These are phyloP conservation scores for Anthostomella pinea DNA, from an alignment of 2,329 filamentous ascomycete species.

Conservation along the genomic window DNA sequence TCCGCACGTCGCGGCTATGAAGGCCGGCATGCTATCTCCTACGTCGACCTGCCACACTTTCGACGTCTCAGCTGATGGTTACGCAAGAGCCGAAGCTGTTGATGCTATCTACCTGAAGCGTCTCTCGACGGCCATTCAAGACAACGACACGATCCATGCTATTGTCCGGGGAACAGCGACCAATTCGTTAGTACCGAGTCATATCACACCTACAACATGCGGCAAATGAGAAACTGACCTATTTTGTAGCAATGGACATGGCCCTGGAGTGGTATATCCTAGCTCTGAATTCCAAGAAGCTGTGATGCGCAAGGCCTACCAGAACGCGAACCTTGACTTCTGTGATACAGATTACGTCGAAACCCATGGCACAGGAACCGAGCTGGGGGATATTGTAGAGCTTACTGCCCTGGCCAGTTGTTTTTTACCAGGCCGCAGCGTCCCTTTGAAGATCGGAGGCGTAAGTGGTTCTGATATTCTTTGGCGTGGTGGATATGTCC, in stretches of 20 bases:
- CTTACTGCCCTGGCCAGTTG: conserved; percentile 16
- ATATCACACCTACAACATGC: too few relatives aligned
- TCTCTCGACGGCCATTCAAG: conserved; percentile 39
- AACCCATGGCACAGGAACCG: conserved; percentile 19
- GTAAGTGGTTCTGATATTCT: too few relatives aligned
- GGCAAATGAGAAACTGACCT: too few relatives aligned
- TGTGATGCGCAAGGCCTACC: conserved; percentile 32
- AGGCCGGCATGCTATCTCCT: conserved; percentile 7
- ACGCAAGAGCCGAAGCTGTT: conserved; percentile 47
- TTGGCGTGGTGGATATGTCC: too few relatives aligned
- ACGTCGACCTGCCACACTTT: conserved; percentile 15
- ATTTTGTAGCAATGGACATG: conserved; percentile 39
- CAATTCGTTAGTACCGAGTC: too few relatives aligned
- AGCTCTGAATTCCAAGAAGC: conserved; percentile 33
- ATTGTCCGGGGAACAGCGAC: conserved; percentile 22
- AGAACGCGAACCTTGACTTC: conserved; percentile 24
- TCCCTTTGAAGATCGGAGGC: conserved; percentile 6
- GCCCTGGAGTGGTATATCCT: conserved; percentile 45
- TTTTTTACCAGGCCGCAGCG: conserved; percentile 23
- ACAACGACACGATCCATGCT: conserved; percentile 37
- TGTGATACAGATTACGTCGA: conserved; percentile 13
- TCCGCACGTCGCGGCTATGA: conserved; percentile 1
- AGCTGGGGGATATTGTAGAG: conserved; percentile 26
- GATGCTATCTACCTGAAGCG: conserved; percentile 43
- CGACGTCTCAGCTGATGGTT: conserved; percentile 36